Evolutionary conservation across 2,329 filamentous ascomycete genomes (phyloP).

Genomic region (Fusarium luffae): DNA sequence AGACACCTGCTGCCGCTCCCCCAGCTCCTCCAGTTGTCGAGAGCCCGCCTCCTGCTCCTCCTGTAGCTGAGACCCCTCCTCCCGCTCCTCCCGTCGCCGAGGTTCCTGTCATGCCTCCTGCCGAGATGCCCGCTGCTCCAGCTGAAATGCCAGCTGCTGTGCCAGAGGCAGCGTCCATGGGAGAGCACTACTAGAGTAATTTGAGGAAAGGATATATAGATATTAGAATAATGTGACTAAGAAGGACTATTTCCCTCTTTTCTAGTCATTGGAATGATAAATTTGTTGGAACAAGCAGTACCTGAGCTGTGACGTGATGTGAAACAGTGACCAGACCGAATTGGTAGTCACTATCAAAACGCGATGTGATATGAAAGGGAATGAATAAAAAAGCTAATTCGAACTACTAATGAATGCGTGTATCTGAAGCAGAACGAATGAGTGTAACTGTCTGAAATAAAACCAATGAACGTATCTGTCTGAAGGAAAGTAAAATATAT

Average conservation of each 20-base stretch:
- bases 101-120: background rate
- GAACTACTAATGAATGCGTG: no score
- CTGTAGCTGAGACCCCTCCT: background rate
- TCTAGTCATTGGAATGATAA: background rate
- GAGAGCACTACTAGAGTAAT: background rate
- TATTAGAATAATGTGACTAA: background rate
- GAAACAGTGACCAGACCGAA: no score
- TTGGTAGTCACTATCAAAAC: no score
- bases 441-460: background rate
- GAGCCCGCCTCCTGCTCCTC: background rate
- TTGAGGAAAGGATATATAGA: no score
- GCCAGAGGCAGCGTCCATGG: background rate
- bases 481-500: background rate
- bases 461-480: background rate
- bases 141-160: background rate
- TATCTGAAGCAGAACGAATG: no score
- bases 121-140: background rate
- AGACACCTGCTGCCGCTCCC: background rate
- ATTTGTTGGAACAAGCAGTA: background rate
- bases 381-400: no score
- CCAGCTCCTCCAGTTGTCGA: background rate
- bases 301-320: background rate
- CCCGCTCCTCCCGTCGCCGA: background rate
- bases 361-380: no score
- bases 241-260: background rate